A percentile compares a stretch with the other conserved stretches of the same genome.
Conservation (phyloP, 768 basidiomycete species). For the Coprinopsis cinerea region DNA sequence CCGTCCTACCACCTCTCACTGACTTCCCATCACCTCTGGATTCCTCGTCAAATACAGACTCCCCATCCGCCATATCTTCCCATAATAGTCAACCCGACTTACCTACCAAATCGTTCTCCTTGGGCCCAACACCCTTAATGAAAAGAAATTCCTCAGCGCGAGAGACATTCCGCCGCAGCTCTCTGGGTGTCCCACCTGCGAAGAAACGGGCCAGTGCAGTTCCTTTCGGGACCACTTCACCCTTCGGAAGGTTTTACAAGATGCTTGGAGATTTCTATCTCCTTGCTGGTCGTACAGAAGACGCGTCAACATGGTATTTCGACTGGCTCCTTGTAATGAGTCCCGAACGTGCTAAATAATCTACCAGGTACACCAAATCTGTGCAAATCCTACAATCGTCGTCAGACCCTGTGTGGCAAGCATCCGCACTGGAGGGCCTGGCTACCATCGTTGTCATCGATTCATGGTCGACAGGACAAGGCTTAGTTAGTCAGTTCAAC, state of each 20-base stretch:
- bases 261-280: constrained; percentile 86
- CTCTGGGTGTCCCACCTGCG: constrained; percentile 37
- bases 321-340: constrained; percentile 3
- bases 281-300: constrained; percentile 77
- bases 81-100: constrained; percentile 57
- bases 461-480: constrained; percentile 75
- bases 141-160: constrained; percentile 54
- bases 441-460: constrained; percentile 77
- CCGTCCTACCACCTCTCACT: constrained; percentile 50
- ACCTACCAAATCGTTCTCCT: constrained; percentile 26
- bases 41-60: constrained; percentile 35
- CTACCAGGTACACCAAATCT: constrained; percentile 81
- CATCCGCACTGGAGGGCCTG: constrained; percentile 79
- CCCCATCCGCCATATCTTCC: constrained; percentile 40
- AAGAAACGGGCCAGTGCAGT: constrained; percentile 62
- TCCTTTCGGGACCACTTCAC: constrained; percentile 52
- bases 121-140: constrained; percentile 32
- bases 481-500: constrained; percentile 45
- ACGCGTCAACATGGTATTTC: constrained; percentile 73
- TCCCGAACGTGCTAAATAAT: constrained; percentile 12
- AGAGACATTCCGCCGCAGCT: constrained; percentile 45
- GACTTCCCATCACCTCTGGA: constrained; percentile 59
- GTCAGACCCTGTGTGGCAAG: constrained; percentile 85
- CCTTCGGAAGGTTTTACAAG: constrained; percentile 84
- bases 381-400: constrained; percentile 66